Base-by-base conservation (phyloP, 306 rosid species). In the Rubus parviflorus region DNA sequence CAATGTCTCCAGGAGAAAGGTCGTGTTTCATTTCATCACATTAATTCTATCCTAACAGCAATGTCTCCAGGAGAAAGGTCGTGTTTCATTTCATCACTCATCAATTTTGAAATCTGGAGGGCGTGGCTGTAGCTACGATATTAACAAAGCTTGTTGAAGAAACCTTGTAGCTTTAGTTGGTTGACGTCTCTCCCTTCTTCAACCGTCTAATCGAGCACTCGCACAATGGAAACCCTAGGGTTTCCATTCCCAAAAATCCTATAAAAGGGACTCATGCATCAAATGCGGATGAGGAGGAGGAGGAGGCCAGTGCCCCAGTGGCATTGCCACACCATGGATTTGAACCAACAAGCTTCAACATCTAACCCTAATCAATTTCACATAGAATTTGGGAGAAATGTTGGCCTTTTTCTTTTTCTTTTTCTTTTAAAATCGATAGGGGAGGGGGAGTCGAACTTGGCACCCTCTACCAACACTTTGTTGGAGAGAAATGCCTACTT, bases 131-230 rank as follows among this genome's bases (percentile, higher is more conserved):
- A 84, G 96, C 70, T 87, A 30, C 35, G 89, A 43, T 48, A 57
- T 25, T 35, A 70, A 53, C 88, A 47, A 65, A 90, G 93, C 72
- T 72, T 80, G 37, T 6, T 63, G 86, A 87, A 22, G 63, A 86
- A 45, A 41, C 22, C 5, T 74, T 53, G 35, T 30, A 92, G 83
- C 7, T 84, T 80, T 43, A 71, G 47, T 45, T 52, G 75, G 12
- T 73, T 53, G 77, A 90, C 35, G 35, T 30, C 35, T 30, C 35
- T 30, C 35, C 30, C 96, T 81, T 88, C 75, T 76, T 88, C 81
- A 8, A 88, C 65, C 96, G 92, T 90, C 46, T 87, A 90, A 25
- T 88, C 69, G 15, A 90, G 87, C 70, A 88, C 73, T 4, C 86
- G 85, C 57, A 14, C 40, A 37, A 92, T 57, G 38, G 92, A 53